Evolutionary conservation across 306 rosid genomes (phyloP).

Genomic region (Senna siamea): DNA sequence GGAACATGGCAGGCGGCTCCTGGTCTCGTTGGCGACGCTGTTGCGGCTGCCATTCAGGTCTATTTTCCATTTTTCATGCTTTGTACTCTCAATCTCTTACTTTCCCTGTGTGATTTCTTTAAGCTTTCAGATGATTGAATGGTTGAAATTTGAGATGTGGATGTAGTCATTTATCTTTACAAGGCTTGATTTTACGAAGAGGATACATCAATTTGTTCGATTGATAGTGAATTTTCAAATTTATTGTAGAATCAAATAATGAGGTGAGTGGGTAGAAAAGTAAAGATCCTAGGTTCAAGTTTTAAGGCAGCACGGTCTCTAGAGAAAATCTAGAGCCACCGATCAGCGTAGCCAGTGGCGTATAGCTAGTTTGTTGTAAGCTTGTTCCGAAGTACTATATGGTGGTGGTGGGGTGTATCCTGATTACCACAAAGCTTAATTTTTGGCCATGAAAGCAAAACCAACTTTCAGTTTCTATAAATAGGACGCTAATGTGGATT

Average conservation of each 20-base stretch:
- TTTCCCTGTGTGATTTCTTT: not conserved
- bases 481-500: no score
- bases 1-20: constrained; percentile 89
- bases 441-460: no score
- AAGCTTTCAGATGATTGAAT: not conserved
- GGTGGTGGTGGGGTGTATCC: no score
- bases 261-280: not conserved
- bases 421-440: no score
- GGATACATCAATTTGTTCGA: not conserved
- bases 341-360: no score
- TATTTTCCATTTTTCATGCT: not conserved
- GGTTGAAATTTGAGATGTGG: not conserved
- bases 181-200: not conserved
- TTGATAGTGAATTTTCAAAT: not conserved
- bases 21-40: constrained; percentile 71
- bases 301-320: no score
- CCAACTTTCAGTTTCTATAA: no score
- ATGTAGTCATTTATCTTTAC: not conserved
- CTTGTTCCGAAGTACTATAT: no score
- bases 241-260: not conserved
- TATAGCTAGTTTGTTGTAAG: no score
- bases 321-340: no score
- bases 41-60: constrained; percentile 70
- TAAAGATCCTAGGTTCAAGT: not conserved
- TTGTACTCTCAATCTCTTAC: no score